A percentile compares a stretch with the other conserved stretches of the same genome.
phyloP scores from a whole-genome alignment of 1,284 basidiomycete species.

The Neotropicomus parvogracilis region DNA sequence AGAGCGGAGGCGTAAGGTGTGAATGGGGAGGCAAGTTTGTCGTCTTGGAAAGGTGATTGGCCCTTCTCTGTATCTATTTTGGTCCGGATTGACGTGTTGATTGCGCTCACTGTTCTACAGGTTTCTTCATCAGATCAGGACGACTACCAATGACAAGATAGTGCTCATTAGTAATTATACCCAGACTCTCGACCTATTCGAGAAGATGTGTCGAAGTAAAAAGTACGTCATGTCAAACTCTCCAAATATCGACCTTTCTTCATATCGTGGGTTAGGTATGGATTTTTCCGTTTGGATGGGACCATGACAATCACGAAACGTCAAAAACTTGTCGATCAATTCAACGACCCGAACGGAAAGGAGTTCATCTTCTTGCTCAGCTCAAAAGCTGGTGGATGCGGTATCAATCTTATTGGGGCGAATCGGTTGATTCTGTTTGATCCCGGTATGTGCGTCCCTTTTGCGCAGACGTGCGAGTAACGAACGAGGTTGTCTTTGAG shows the following conservation, averaged over 20 bases:
- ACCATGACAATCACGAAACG: slow-evolving; percentile 93
- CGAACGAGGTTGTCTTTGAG: slow-evolving; percentile 39
- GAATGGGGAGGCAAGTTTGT: slow-evolving; percentile 91
- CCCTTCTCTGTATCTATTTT: neutral
- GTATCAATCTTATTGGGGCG: slow-evolving; percentile 97
- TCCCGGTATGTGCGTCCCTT: slow-evolving; percentile 55
- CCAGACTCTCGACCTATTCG: slow-evolving; percentile 93
- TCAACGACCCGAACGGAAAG: slow-evolving; percentile 93
- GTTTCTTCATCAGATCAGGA: slow-evolving; percentile 80
- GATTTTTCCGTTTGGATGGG: slow-evolving; percentile 90
- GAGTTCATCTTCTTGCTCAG: slow-evolving; percentile 96
- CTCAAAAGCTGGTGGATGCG: slow-evolving; percentile 96
- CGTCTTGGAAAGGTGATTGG: slow-evolving; percentile 81
- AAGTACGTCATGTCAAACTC: slow-evolving; percentile 48
- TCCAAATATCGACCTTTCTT: neutral
- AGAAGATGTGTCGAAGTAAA: slow-evolving; percentile 80
- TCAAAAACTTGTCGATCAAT: slow-evolving; percentile 95
- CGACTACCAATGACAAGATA: slow-evolving; percentile 92
- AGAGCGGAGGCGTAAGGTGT: slow-evolving; percentile 53
- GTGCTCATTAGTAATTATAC: slow-evolving; percentile 99
- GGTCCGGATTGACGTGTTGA: neutral
- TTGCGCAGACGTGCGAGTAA: neutral
- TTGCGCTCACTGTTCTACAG: slow-evolving; percentile 39
- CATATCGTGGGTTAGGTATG: slow-evolving; percentile 64
- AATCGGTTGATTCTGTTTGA: slow-evolving; percentile 96